These are phyloP conservation scores for Verticillium isaacii DNA, from an alignment of 2,329 filamentous ascomycete genomes.

Conservation along the genomic window DNA sequence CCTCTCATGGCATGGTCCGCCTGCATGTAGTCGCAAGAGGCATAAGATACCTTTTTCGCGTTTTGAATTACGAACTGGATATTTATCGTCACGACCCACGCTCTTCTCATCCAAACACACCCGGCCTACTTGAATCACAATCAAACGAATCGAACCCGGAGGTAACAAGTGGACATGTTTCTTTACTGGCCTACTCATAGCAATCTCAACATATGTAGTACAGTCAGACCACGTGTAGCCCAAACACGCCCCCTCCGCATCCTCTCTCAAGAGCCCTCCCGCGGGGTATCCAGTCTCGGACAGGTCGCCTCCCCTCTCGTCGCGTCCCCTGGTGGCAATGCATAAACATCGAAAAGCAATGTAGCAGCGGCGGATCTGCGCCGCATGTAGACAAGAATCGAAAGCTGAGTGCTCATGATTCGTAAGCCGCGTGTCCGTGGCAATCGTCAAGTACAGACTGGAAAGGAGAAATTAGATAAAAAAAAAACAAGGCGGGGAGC, in stretches of 20 bases:
- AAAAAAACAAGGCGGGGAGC: not conserved
- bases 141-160: no score
- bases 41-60: no score
- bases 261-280: not conserved
- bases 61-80: no score
- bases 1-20: no score
- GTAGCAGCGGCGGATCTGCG: constrained; percentile 5
- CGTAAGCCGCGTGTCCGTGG: constrained; percentile 25
- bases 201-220: not conserved
- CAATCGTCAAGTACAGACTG: constrained; percentile 1
- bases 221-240: not conserved
- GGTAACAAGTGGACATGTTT: not conserved
- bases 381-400: not conserved
- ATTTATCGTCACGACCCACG: no score
- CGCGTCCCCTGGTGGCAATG: not conserved
- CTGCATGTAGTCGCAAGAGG: no score
- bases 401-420: constrained; percentile 20
- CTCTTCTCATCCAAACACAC: no score
- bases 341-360: constrained; percentile 6
- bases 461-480: constrained; percentile 6
- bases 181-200: not conserved
- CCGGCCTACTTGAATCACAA: no score
- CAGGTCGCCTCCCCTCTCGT: not conserved
- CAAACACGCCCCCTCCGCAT: not conserved
- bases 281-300: not conserved